Percentiles rank a stretch among this genome's conserved stretches.
phyloP scores from a whole-genome alignment of 2,329 filamentous ascomycete species.

The Xylogone sp. region DNA sequence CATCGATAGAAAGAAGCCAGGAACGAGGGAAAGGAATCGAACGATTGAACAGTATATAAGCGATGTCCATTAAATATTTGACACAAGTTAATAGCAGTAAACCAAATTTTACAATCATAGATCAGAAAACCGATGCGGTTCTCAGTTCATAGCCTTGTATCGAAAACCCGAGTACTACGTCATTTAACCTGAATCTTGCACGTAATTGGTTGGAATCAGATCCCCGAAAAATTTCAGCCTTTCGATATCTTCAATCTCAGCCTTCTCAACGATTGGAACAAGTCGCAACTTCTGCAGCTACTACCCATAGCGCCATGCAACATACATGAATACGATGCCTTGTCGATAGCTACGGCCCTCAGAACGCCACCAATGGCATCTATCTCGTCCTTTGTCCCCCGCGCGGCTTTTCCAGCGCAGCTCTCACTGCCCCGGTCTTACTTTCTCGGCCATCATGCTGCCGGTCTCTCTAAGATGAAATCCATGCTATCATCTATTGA shows the following conservation, averaged over 20 bases:
- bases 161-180: too few species aligned
- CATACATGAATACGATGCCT: slow-evolving; percentile 1
- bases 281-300: neutral
- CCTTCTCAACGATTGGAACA: neutral
- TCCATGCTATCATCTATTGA: slow-evolving; percentile 75
- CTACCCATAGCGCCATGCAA: neutral
- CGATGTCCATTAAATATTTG: too few species aligned
- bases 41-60: too few species aligned
- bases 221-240: too few species aligned
- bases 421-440: slow-evolving; percentile 80
- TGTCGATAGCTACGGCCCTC: neutral
- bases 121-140: too few species aligned
- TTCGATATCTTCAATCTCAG: neutral
- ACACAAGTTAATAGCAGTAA: too few species aligned
- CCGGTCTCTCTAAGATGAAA: slow-evolving; percentile 79
- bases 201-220: too few species aligned
- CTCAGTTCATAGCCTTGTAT: too few species aligned
- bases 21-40: too few species aligned
- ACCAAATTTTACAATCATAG: too few species aligned
- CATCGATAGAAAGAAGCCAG: too few species aligned
- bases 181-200: too few species aligned
- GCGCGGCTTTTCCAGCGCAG: slow-evolving; percentile 68
- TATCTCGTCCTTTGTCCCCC: slow-evolving; percentile 61
- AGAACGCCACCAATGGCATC: slow-evolving; percentile 5
- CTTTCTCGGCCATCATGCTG: slow-evolving; percentile 88